phyloP scores from a whole-genome alignment of 176 grass and related monocot genomes.

The Aechmea fasciata region DNA sequence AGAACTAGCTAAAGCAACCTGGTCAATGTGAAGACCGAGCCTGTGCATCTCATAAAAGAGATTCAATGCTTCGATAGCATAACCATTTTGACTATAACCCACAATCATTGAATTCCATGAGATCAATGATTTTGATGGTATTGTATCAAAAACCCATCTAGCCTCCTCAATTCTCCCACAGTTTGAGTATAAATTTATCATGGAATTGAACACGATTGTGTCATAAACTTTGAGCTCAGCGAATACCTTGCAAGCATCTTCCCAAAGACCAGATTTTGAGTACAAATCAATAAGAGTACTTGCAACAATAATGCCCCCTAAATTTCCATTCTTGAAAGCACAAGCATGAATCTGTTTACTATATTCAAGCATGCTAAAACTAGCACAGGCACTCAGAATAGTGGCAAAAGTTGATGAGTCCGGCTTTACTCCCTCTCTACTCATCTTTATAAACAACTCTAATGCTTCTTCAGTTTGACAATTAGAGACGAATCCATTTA shows the following conservation, averaged over 20 bases:
- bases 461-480: conserved; percentile 38
- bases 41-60: conserved; percentile 41
- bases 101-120: conserved; percentile 78
- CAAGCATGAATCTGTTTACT: conserved; percentile 37
- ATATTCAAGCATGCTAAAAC: conserved; percentile 16
- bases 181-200: conserved; percentile 67
- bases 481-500: conserved; percentile 33
- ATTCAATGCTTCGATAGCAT: conserved; percentile 38
- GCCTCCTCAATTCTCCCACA: conserved; percentile 41
- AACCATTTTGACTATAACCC: conserved; percentile 53
- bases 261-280: conserved; percentile 58
- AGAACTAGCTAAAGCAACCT: conserved; percentile 56
- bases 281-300: conserved; percentile 71
- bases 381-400: conserved; percentile 34
- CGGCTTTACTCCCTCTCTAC: conserved; percentile 18
- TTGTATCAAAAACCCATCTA: conserved; percentile 42
- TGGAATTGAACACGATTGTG: conserved; percentile 55
- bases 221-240: conserved; percentile 38
- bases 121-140: conserved; percentile 42
- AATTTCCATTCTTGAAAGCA: conserved; percentile 38
- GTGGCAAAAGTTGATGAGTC: conserved; percentile 47
- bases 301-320: conserved; percentile 37
- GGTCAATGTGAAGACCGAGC: conserved; percentile 34
- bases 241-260: conserved; percentile 56
- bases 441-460: conserved; percentile 35